These are phyloP conservation scores for Dimocarpus longan DNA, from an alignment of 345 rosid species.

Conservation along the genomic window DNA sequence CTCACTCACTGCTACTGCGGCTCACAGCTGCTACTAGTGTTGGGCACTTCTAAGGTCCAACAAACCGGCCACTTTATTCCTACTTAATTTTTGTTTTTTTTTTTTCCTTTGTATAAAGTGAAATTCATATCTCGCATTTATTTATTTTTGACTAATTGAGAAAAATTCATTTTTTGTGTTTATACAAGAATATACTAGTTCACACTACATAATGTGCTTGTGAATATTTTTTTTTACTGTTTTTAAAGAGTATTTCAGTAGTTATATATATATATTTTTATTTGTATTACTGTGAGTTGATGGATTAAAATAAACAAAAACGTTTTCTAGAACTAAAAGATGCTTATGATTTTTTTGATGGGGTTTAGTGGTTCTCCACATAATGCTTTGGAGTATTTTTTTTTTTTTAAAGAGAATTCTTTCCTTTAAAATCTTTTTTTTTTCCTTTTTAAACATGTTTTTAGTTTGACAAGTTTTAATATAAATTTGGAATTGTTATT, in stretches of 20 bases:
- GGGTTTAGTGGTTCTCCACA: not conserved
- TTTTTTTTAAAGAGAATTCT: not conserved
- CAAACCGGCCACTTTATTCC: conserved; percentile 16
- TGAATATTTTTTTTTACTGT: no score
- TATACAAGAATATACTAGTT: no score
- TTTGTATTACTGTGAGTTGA: no score
- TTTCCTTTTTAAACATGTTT: no score
- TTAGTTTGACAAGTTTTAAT: not conserved
- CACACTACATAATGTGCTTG: no score
- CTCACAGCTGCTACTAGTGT: not conserved
- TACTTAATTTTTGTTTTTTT: not conserved
- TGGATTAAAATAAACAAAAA: not conserved
- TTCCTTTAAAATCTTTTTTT: not conserved
- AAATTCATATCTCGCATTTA: no score
- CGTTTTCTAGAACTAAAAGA: not conserved
- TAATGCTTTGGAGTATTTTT: not conserved
- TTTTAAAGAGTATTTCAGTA: no score
- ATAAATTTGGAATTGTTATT: no score
- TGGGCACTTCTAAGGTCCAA: conserved; percentile 13
- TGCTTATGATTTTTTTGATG: no score
- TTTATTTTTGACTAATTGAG: not conserved
- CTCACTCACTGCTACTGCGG: not conserved
- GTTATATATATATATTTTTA: no score
- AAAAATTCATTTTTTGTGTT: not conserved
- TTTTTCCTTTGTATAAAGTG: not conserved